A percentile compares a stretch with the other conserved stretches of the same genome.
Conservation (phyloP, 2,329 filamentous ascomycete genomes). For the Penicillium sp. region DNA sequence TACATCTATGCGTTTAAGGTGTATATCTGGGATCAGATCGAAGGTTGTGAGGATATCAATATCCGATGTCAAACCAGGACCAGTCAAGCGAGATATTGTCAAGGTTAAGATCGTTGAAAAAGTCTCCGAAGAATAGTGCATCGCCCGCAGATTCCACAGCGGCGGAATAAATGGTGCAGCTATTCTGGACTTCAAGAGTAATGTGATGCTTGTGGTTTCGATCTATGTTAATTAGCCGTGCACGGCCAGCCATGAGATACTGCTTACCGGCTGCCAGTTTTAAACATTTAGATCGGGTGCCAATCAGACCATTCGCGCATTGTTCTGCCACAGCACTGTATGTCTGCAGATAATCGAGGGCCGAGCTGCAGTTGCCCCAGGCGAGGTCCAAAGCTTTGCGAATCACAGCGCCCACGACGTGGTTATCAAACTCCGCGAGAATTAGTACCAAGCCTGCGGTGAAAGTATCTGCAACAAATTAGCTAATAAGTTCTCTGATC, state of each 20-base stretch:
- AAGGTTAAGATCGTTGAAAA: neutral
- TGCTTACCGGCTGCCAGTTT: neutral
- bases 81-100: neutral
- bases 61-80: neutral
- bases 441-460: conserved; percentile 1
- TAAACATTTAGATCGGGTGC: neutral
- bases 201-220: neutral
- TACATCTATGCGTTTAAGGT: neutral
- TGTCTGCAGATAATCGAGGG: neutral
- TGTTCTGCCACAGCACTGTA: conserved; percentile 2
- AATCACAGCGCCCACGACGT: neutral
- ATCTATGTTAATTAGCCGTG: neutral
- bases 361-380: neutral
- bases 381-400: neutral
- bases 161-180: neutral
- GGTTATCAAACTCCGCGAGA: conserved; percentile 1
- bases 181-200: neutral
- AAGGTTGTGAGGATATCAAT: neutral
- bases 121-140: neutral
- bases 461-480: neutral
- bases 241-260: neutral
- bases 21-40: neutral
- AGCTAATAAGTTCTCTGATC: neutral
- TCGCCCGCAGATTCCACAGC: neutral
- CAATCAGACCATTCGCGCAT: neutral